Evolutionary conservation across 192 early-diverging fungal genomes (phyloP), one percentile per base, ranked within the genome.

Genomic region (Glomus cerebriforme): DNA sequence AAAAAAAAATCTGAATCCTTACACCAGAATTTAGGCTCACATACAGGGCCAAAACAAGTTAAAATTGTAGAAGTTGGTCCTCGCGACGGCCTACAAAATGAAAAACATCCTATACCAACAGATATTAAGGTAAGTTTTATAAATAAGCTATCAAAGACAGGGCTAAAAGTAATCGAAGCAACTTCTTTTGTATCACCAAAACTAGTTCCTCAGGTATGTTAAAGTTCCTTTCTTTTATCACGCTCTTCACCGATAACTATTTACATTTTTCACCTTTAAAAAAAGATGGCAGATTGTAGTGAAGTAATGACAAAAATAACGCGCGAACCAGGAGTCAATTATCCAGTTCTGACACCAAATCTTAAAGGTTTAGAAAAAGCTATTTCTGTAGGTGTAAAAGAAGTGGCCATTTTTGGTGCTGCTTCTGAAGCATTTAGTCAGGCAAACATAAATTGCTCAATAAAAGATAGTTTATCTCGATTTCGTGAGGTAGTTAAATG

Each of bases 61-160:
- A 95, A 95, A 79, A 93, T 98, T 82, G 95, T 97, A 31, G 96
- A 98, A 77, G 96, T 98, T n/a, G 93, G 95, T 0, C 96, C 97
- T 9, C 89, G 97, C 29, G 97, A 99, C 83, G 97, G 97, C 49
- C 88, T 99, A 26, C 97, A 99, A 84, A 99, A 99, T 79, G 97
- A 99, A 84, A 94, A 93, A 82, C 86, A 87, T 7, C 72, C 95
- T 26, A 87, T 99, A 54, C 91, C 95, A 17, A 91, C 95, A 7
- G 88, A 87, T 39, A 89, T 88, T 71, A 99, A 99, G 78, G 89
- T 97, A 47, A 85, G 90, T n/a, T 87, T 99, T 72, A 96, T 99
- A 82, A 91, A 96, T 80, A 83, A 85, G 31, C 90, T 99, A 8
- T 84, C 93, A 7, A 88, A 92, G 49, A 87, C 93, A 9, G 96